Evolutionary conservation across 495 filamentous ascomycete species (phyloP).

Genomic region (Trichoderma orchidacearum): DNA sequence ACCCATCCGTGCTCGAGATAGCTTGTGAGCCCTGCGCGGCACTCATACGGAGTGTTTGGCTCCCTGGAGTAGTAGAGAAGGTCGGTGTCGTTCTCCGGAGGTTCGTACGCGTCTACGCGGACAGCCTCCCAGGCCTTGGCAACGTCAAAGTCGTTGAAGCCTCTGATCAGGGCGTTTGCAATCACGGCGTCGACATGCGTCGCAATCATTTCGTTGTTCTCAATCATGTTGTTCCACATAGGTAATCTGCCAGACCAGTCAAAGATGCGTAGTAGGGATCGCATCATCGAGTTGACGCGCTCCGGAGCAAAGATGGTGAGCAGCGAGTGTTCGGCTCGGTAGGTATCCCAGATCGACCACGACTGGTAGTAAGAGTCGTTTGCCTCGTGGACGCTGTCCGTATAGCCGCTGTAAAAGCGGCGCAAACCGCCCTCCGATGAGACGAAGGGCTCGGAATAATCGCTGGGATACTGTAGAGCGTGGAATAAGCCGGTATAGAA

Average conservation of each 20-base stretch:
- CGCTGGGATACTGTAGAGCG: slow-evolving; percentile 17
- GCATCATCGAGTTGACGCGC: slow-evolving; percentile 17
- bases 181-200: slow-evolving; percentile 20
- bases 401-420: slow-evolving; percentile 18
- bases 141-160: slow-evolving; percentile 18
- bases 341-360: slow-evolving; percentile 22
- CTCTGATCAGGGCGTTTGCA: slow-evolving; percentile 15
- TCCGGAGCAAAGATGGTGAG: slow-evolving; percentile 16
- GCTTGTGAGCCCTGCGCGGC: slow-evolving; percentile 14
- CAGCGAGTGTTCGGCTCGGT: slow-evolving; percentile 17
- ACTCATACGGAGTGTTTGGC: slow-evolving; percentile 17
- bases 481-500: slow-evolving; percentile 20
- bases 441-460: slow-evolving; percentile 16
- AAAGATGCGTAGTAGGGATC: slow-evolving; percentile 14
- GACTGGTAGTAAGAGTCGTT: slow-evolving; percentile 21
- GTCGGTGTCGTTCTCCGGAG: slow-evolving; percentile 16
- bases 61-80: slow-evolving; percentile 17
- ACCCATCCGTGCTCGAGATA: slow-evolving; percentile 21
- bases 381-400: slow-evolving; percentile 12
- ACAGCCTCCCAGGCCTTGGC: slow-evolving; percentile 15
- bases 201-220: slow-evolving; percentile 21
- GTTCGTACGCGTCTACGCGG: slow-evolving; percentile 15
- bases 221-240: slow-evolving; percentile 21
- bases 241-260: slow-evolving; percentile 18
- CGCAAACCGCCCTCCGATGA: slow-evolving; percentile 3